Evolutionary conservation across 2,329 filamentous ascomycete genomes (phyloP).

Genomic region (Cyphellophora attinorum): DNA sequence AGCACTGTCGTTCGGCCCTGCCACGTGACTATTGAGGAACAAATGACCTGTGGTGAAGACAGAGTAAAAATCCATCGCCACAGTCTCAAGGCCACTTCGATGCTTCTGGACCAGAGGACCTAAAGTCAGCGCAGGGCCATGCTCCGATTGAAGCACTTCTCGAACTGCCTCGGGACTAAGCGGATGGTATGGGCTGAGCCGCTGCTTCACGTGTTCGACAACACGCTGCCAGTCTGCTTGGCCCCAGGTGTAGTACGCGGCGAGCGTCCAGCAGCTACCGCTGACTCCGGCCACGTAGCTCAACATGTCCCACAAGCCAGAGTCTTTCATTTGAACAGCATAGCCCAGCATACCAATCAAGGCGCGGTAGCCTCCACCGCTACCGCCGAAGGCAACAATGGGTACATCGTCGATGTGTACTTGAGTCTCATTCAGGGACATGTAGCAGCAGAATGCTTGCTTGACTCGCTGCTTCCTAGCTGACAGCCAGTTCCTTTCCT

Average conservation of each 20-base stretch:
- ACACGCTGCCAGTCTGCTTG: slow-evolving; percentile 7
- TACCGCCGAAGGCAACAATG: slow-evolving; percentile 9
- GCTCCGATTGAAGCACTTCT: slow-evolving; percentile 7
- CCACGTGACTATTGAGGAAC: slow-evolving; percentile 7
- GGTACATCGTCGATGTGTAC: slow-evolving; percentile 11
- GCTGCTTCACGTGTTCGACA: slow-evolving; percentile 8
- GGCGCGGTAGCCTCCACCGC: slow-evolving; percentile 9
- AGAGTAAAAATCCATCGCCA: slow-evolving; percentile 12
- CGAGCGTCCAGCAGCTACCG: slow-evolving; percentile 9
- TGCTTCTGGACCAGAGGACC: slow-evolving; percentile 10
- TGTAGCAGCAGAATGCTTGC: slow-evolving; percentile 8
- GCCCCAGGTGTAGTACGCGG: slow-evolving; percentile 12
- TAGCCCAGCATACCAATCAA: slow-evolving; percentile 11
- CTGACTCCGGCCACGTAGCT: slow-evolving; percentile 9
- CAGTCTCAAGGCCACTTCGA: slow-evolving; percentile 6
- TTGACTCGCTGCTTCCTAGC: slow-evolving; percentile 4
- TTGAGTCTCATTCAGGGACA: slow-evolving; percentile 5
- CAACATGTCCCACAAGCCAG: slow-evolving; percentile 10
- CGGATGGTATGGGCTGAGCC: slow-evolving; percentile 8
- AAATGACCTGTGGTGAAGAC: slow-evolving; percentile 11
- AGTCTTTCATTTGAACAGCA: slow-evolving; percentile 7
- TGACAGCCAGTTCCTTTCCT: slow-evolving; percentile 6
- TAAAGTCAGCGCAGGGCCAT: slow-evolving; percentile 7
- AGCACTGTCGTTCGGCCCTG: slow-evolving; percentile 3
- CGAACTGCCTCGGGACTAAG: slow-evolving; percentile 9